Conservation (phyloP, 139 green algal species). For the Dunaliella primolecta region DNA sequence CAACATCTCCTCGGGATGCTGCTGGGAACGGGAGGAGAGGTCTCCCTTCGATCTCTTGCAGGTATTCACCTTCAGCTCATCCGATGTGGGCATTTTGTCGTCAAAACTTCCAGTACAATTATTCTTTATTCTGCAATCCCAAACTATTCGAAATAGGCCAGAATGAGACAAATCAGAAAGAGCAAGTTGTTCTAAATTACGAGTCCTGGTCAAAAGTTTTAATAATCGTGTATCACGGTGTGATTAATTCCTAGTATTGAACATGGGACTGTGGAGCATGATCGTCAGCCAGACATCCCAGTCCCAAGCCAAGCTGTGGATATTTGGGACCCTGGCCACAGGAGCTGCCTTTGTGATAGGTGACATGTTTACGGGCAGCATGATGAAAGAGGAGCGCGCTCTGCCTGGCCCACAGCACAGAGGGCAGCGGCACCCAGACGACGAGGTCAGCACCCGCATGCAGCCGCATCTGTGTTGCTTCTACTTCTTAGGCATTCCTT, state of each 20-base stretch:
- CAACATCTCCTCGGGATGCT: background rate
- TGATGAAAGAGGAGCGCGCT: background rate
- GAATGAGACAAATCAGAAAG: background rate
- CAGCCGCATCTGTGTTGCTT: background rate
- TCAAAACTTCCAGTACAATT: background rate
- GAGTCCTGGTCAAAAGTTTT: background rate
- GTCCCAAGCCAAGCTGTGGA: conserved; percentile 3
- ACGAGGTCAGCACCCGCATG: conserved; percentile 14
- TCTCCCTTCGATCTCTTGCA: background rate
- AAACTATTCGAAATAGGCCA: background rate
- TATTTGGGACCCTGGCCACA: conserved; percentile 26
- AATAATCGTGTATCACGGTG: too few species aligned
- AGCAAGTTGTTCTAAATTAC: background rate
- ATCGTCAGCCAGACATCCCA: conserved; percentile 27
- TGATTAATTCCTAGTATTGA: too few species aligned
- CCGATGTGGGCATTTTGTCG: background rate
- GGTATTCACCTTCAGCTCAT: background rate
- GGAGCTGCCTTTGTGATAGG: conserved; percentile 14
- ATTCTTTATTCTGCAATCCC: background rate
- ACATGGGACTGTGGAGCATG: conserved; percentile 26
- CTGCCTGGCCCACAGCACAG: background rate
- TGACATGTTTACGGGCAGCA: conserved; percentile 14
- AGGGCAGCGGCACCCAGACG: conserved; percentile 15
- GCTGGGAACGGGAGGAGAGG: background rate
- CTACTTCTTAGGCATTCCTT: background rate